Conservation (phyloP, 495 filamentous ascomycete species). For the Trypethelium eluteriae region DNA sequence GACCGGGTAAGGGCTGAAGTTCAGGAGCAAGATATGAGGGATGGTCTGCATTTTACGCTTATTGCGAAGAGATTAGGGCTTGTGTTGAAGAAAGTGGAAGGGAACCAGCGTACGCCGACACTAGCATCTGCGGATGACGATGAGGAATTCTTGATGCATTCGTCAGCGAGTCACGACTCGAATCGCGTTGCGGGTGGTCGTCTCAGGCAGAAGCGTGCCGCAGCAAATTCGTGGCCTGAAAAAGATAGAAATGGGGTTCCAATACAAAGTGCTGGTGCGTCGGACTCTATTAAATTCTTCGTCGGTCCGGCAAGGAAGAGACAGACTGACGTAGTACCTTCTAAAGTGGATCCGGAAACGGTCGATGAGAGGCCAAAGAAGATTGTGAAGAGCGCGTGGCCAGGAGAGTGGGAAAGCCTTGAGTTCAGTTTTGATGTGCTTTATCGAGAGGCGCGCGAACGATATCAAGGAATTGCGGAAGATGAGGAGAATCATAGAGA, state of each 20-base stretch:
- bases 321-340: neutral
- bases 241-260: neutral
- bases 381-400: neutral
- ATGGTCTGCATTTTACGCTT: neutral
- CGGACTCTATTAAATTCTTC: neutral
- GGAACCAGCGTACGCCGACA: neutral
- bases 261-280: neutral
- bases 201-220: neutral
- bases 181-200: neutral
- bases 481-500: neutral
- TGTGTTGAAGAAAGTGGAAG: neutral
- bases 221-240: neutral
- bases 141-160: neutral
- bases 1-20: neutral
- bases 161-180: neutral
- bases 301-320: neutral
- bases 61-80: neutral
- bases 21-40: neutral
- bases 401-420: neutral
- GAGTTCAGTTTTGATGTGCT: neutral
- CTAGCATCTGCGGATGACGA: neutral
- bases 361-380: neutral
- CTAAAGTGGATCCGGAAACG: neutral
- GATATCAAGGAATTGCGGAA: neutral
- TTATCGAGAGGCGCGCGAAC: neutral